A percentile compares a stretch with the other conserved stretches of the same genome.
phyloP scores from a whole-genome alignment of 116 monocot genomes.

The Cymodocea nodosa region DNA sequence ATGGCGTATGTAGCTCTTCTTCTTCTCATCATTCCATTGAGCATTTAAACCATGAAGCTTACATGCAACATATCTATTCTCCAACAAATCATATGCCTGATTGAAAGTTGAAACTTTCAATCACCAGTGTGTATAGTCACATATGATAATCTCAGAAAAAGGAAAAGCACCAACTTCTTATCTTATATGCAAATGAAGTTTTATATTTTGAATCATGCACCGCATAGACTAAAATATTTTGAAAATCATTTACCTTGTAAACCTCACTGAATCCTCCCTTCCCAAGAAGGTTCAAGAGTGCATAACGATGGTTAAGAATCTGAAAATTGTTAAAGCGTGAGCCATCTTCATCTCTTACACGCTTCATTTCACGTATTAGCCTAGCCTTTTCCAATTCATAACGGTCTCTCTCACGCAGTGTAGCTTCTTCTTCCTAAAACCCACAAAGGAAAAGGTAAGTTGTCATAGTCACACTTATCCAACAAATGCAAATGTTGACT shows the following conservation, averaged over 20 bases:
- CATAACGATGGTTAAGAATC: constrained; percentile 90
- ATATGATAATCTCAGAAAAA: constrained; percentile 25
- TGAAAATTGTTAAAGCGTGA: constrained; percentile 96
- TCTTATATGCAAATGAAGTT: background rate
- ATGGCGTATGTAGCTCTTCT: constrained; percentile 95
- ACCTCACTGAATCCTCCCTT: constrained; percentile 99
- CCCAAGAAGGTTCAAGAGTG: constrained; percentile 92
- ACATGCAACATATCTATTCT: constrained; percentile 91
- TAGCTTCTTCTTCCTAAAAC: constrained; percentile 83
- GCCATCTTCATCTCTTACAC: constrained; percentile 97
- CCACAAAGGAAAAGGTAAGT: background rate
- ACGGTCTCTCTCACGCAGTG: constrained; percentile 68
- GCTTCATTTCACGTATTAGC: constrained; percentile 98
- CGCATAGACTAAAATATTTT: too few relatives aligned
- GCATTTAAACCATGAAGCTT: constrained; percentile 97
- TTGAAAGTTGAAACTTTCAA: constrained; percentile 47
- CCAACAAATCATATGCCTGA: constrained; percentile 96
- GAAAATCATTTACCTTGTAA: constrained; percentile 57
- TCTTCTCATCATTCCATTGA: constrained; percentile 99
- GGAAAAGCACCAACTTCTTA: background rate
- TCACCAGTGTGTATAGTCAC: constrained; percentile 31
- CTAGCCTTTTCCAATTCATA: constrained; percentile 95
- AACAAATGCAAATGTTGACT: background rate
- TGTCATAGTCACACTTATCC: background rate
- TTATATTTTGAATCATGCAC: background rate